These are phyloP conservation scores for Fusarium chaquense DNA, from an alignment of 2,329 filamentous ascomycete genomes.

Conservation along the genomic window DNA sequence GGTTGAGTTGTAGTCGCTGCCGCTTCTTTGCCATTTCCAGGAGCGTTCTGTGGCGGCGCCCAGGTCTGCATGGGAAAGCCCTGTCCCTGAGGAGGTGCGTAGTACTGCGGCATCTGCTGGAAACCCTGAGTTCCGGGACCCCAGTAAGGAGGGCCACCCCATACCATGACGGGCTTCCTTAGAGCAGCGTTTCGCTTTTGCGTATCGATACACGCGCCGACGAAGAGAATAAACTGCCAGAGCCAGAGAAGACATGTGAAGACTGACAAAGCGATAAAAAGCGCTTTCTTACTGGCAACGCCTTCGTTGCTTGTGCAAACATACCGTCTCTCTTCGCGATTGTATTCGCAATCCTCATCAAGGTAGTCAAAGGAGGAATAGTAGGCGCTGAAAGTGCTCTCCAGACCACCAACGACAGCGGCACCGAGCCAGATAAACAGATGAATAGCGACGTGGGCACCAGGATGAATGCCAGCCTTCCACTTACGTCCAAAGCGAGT, in stretches of 20 bases:
- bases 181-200: conserved; percentile 47
- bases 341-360: conserved; percentile 23
- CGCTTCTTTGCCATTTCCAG: conserved; percentile 29
- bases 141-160: conserved; percentile 48
- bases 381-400: conserved; percentile 34
- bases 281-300: conserved; percentile 7
- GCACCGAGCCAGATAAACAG: conserved; percentile 57
- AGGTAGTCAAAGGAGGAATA: conserved; percentile 28
- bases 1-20: conserved; percentile 6
- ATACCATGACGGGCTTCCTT: conserved; percentile 44
- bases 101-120: conserved; percentile 47
- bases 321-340: conserved; percentile 14
- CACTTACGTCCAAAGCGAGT: conserved; percentile 51
- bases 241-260: conserved; percentile 46
- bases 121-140: conserved; percentile 48
- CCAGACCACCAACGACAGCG: conserved; percentile 44
- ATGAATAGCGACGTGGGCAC: conserved; percentile 57
- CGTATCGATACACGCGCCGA: conserved; percentile 56
- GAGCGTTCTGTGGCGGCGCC: conserved; percentile 7
- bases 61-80: conserved; percentile 41
- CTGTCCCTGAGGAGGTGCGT: conserved; percentile 30
- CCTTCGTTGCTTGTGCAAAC: conserved; percentile 12
- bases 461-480: conserved; percentile 57
- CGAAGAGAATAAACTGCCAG: conserved; percentile 56
- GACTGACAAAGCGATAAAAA: conserved; percentile 40